Evolutionary conservation across 2,329 filamentous ascomycete species (phyloP), one percentile per base, ranked within the genome.

Genomic region (Verticillium zaregamsianum): DNA sequence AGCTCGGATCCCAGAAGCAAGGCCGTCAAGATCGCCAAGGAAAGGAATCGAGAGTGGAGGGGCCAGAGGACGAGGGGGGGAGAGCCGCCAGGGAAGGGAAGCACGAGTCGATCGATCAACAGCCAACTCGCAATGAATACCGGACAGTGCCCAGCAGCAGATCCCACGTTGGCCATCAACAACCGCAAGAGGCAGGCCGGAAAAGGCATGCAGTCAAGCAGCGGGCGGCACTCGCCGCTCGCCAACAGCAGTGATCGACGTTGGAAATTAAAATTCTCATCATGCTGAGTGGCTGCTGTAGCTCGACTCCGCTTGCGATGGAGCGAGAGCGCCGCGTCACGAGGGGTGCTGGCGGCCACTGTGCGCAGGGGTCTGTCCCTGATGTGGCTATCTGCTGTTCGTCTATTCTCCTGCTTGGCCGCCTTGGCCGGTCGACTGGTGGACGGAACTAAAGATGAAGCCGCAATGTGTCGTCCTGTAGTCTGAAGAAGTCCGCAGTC

Each of bases 241-340:
- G 20, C 45, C 45, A 23, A n/a, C 28, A 59, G 58, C 58, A 59
- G 45, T 59, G 59, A 63, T 66, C 57, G 64, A 63, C 61, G 61
- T 56, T 56, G 54, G 39, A 62, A 61, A 59, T 59, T 55, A 54
- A 28, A 23, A 49, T 49, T 49, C 45, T 49, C 45, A n/a, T 25
- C 45, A 23, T n/a, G 45, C 45, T 49, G 45, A 49, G 20, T 49
- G 45, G 45, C 45, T 49, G 45, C 45, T 23, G 17, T 3, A 25
- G 45, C 9, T 49, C 5, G 45, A 12, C 45, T 49, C 45, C 45
- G 45, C 45, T 49, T 49, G 45, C 45, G 45, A 49, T 49, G 45
- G n/a, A 49, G 17, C 12, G 45, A n/a, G 17, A 25, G 45, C 17
- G 45, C 45, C 45, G 45, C 45, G 45, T 49, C 45, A 49, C 20